Evolutionary conservation across 108 stramenopile species (phyloP).

Genomic region (Schizochytrium sp.): DNA sequence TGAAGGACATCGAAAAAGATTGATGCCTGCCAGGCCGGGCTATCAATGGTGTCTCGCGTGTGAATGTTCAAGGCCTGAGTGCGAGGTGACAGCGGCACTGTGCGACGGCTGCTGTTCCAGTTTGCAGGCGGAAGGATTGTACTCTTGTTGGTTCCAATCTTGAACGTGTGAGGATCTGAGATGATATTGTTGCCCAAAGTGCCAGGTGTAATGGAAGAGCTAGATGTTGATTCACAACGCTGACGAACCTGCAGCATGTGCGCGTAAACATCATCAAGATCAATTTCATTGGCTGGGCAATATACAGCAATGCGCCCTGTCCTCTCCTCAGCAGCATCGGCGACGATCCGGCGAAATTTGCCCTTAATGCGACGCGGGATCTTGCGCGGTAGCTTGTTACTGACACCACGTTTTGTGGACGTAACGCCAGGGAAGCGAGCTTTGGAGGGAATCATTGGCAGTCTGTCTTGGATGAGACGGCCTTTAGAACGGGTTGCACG

Average conservation of each 20-base stretch:
- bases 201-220: not conserved
- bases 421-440: conserved; percentile 18
- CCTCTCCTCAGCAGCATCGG: conserved; percentile 11
- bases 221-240: conserved; percentile 20
- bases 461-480: not conserved
- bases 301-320: conserved; percentile 61
- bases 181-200: not conserved
- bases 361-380: conserved; percentile 51
- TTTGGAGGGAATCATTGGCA: conserved; percentile 17
- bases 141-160: conserved; percentile 38
- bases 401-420: conserved; percentile 25
- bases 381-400: conserved; percentile 58
- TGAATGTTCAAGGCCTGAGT: not conserved
- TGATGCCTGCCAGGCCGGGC: conserved; percentile 32
- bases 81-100: not conserved
- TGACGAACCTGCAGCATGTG: conserved; percentile 48
- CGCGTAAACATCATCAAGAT: conserved; percentile 62
- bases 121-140: conserved; percentile 9
- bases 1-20: conserved; percentile 56
- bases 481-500: not conserved
- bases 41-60: conserved; percentile 39
- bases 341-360: conserved; percentile 23
- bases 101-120: conserved; percentile 20
- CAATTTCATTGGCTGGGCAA: conserved; percentile 58
- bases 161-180: conserved; percentile 6